Evolutionary conservation across 2,329 filamentous ascomycete species (phyloP), one percentile per base, ranked within the genome.

Genomic region (Hypoxylon sp.): DNA sequence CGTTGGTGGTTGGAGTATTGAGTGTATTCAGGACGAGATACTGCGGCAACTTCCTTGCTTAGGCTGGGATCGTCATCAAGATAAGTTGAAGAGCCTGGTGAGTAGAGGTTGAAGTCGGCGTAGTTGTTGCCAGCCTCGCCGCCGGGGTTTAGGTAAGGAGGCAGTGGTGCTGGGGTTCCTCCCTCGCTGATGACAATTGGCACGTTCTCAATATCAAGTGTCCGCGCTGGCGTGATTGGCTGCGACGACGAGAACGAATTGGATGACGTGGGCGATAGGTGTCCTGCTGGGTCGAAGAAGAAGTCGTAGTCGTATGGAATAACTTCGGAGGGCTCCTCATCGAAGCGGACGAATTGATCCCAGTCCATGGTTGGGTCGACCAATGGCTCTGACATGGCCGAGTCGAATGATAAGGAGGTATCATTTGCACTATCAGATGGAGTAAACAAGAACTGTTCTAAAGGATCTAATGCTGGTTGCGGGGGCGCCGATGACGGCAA

Each of bases 91-190:
- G 78, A 76, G 2, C 63, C 68, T 6, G 86, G 85, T 53, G 85
- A 87, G 79, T 82, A 88, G 14, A 87, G 81, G 73, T 82, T 84
- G 79, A 88, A 88, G 79, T 87, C 86, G 70, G 82, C 77, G 72
- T 87, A 87, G 76, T 84, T 76, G 75, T 82, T 79, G 72, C 77
- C 79, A 65, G 75, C 75, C 66, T 79, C 75, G 59, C 75, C 76
- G 19, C 75, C 75, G 2, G 77, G 74, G 65, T 78, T 78, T 63
- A 84, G 77, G 73, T 84, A 85, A 7, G 83, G 83, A 17, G 84
- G 78, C 59, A 70, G 68, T 50, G 69, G 75, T 41, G 49, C 65
- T 49, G 70, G 67, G 34, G 56, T 48, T 11, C 72, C 63, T 23
- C 50, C 52, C 14, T 58, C 50, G 13, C 17, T 60, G 5, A 62